Evolutionary conservation across 164 flowering plant species (phyloP), one percentile per base, ranked within the genome.

Genomic region (Amborella trichopoda): DNA sequence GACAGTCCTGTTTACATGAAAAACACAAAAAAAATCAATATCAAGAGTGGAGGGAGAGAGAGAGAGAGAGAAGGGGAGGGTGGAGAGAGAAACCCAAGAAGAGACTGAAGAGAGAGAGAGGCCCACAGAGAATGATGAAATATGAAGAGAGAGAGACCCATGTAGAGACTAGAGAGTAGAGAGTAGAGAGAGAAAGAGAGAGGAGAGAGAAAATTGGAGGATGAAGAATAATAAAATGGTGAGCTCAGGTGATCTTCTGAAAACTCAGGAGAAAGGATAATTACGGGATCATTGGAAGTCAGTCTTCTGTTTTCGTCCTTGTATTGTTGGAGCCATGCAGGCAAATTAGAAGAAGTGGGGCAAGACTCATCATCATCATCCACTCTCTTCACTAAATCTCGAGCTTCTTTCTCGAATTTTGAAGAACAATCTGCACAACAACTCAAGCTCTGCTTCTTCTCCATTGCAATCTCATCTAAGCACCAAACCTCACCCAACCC

Each of bases 291-390:
- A 51, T 70, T 66, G 26, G 38, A 41, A 4, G 24, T 38, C 12
- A 48, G 46, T 58, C 45, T 67, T 50, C 50, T 70, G 52, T 52
- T 69, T 64, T 86, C 78, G 40, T 76, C 68, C 59, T 70, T 81
- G 69, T 63, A 80, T 49, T 76, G 74, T 67, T 78, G 84, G 13
- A 90, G 94, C 98, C 98, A 90, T 60, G 81, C 59, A 39, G 98
- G 98, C 17, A 86, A 64, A 65, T 52, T 69, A 56, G 91, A 73
- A 59, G 75, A 66, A 2, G 68, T 24, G 21, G 52, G 40, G 30
- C 50, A 43, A 23, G 68, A 26, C 45, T 71, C 60, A 21, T 70
- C 71, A 51, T 63, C 69, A 37, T 61, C 67, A 18, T 53, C 40
- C 38, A 48, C 28, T 37, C 51, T 66, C 30, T 54, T 63, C 62